Base-by-base conservation (phyloP, 768 basidiomycete genomes). In the Leccinum sublutescens region DNA sequence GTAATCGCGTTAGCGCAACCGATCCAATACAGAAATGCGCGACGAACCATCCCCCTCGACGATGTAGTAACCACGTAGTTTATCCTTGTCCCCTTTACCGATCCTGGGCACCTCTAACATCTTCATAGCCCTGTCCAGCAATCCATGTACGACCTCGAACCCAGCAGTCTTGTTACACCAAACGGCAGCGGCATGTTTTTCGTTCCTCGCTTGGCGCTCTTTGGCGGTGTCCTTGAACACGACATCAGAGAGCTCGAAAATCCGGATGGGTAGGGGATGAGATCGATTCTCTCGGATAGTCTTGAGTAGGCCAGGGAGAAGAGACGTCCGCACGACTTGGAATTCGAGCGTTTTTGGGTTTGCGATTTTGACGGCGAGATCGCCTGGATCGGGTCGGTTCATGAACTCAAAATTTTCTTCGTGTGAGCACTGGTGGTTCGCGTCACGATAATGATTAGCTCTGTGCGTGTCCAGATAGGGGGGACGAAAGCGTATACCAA, bases 331-430 rank as follows among this genome's bases (percentile, higher is more conserved):
- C 48, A 98, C 94, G 58, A 98, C 90, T 76, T 99, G 97, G 77
- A 97, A 98, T 74, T 98, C 97, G 64, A 93, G 83, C 23, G 97
- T 93, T 77, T 97, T 98, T 1, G 97, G 97, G 76, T 99, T 99
- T 58, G 91, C 94, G 61, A 98, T 93, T 66, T 89, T 90, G 62
- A 98, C 86, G 1, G 90, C 96, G 21, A 84, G 82, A 36, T 83
- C 83, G 43, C 87, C 86, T 63, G 92, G 89, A 74, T 98, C 96
- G 31, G 78, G 69, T 59, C 87, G 89, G 77, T 97, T 97, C 62
- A 99, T 80, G 80, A 87, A 95, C 52, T 85, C 89, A 70, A 98
- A 99, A 78, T 98, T 98, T 77, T 99, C 97, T 74, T 98, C 96
- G 68, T 95, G 94, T 11, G 96, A 98, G 76, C 96, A 99, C 95